phyloP scores from a whole-genome alignment of 2,329 filamentous ascomycete species.

The Exserohilum rostratum region DNA sequence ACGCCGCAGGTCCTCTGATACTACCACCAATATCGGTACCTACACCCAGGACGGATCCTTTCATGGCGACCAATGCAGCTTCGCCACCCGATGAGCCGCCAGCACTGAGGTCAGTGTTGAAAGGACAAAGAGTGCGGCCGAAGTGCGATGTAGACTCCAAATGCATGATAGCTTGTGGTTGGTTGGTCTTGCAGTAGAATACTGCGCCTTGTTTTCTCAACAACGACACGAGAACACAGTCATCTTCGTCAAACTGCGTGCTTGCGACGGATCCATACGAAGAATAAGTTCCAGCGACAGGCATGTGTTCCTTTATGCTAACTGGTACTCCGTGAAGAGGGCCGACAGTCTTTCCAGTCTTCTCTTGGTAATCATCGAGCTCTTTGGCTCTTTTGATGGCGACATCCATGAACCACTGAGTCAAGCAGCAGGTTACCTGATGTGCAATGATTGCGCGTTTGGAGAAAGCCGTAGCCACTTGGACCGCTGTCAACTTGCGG shows the following conservation, averaged over 20 bases:
- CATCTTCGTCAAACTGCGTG: slow-evolving; percentile 55
- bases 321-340: slow-evolving; percentile 59
- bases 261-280: slow-evolving; percentile 60
- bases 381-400: slow-evolving; percentile 24
- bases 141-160: slow-evolving; percentile 63
- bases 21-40: slow-evolving; percentile 36
- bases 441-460: slow-evolving; percentile 29
- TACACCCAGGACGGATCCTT: slow-evolving; percentile 27
- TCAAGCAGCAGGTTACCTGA: slow-evolving; percentile 25
- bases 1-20: slow-evolving; percentile 28
- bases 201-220: slow-evolving; percentile 61
- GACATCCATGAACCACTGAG: slow-evolving; percentile 30
- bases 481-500: slow-evolving; percentile 47
- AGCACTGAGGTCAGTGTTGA: slow-evolving; percentile 53
- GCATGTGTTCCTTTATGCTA: slow-evolving; percentile 59
- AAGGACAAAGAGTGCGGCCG: slow-evolving; percentile 51
- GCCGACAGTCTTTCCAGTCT: slow-evolving; percentile 23
- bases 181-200: slow-evolving; percentile 58
- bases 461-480: slow-evolving; percentile 41
- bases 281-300: slow-evolving; percentile 58
- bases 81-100: slow-evolving; percentile 54
- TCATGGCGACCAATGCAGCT: slow-evolving; percentile 27
- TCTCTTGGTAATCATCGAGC: slow-evolving; percentile 53
- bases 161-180: slow-evolving; percentile 58
- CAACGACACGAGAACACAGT: slow-evolving; percentile 62